Evolutionary conservation across 441 rosid genomes (phyloP).

Genomic region (Aquilaria agallochum): DNA sequence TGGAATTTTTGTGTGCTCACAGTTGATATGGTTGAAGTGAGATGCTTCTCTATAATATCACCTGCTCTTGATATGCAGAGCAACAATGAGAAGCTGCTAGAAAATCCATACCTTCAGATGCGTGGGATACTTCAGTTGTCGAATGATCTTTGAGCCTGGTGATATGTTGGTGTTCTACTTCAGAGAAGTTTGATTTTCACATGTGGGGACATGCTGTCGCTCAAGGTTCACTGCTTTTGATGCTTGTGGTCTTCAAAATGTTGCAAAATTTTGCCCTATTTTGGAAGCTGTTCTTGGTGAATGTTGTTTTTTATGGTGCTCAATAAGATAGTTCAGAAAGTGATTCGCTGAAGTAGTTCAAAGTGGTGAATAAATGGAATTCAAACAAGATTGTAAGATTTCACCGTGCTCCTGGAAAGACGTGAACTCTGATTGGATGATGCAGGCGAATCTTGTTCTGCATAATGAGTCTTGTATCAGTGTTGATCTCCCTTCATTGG

Average conservation of each 20-base stretch:
- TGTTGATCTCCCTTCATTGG: constrained; percentile 9
- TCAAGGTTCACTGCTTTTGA: constrained; percentile 16
- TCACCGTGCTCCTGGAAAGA: constrained; percentile 11
- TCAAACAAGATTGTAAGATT: constrained; percentile 14
- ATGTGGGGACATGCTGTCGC: constrained; percentile 18
- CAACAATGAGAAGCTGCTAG: constrained; percentile 96
- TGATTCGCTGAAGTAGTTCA: constrained; percentile 20
- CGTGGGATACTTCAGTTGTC: constrained; percentile 95
- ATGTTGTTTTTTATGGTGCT: constrained; percentile 17
- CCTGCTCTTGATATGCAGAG: constrained; percentile 48
- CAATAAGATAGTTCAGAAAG: constrained; percentile 18
- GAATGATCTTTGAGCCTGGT: constrained; percentile 54
- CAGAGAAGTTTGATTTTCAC: constrained; percentile 8
- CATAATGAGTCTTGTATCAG: neutral
- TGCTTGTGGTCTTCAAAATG: constrained; percentile 17
- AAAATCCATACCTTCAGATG: constrained; percentile 99
- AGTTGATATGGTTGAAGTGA: too few relatives aligned
- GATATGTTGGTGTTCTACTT: constrained; percentile 19
- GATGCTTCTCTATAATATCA: too few relatives aligned
- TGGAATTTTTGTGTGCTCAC: too few relatives aligned
- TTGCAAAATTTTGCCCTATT: constrained; percentile 19
- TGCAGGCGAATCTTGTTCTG: constrained; percentile 11
- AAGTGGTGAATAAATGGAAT: constrained; percentile 18
- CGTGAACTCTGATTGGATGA: constrained; percentile 16
- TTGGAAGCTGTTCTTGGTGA: constrained; percentile 17